Base-by-base conservation (phyloP, 2,329 filamentous ascomycete genomes). In the Cordyceps fumosorosea region DNA sequence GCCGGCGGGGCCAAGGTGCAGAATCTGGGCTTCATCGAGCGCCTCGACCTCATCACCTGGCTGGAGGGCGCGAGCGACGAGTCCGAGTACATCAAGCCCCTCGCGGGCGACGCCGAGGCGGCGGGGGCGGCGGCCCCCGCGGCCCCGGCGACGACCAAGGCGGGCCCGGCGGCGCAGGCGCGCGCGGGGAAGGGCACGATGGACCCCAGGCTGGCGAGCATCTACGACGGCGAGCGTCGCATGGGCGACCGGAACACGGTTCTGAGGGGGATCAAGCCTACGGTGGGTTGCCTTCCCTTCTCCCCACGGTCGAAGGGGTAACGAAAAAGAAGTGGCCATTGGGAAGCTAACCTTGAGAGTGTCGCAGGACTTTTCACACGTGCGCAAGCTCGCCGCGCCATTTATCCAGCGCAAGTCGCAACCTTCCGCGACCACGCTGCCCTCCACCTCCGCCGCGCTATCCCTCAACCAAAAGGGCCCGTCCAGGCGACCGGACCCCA, bases 231-330 rank as follows among this genome's bases (percentile, higher is more conserved):
- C 16, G 95, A 99, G 81, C 84, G 95, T 63, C 89, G 87, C 72
- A 93, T 96, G 84, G 93, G 93, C 12, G 93, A 99, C 75, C 86
- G 93, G 68, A 99, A 99, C 76, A 92, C 86, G 42, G 84, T 92
- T 11, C 78, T 99, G 62, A 82, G 92, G 64, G 95, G 95, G 2
- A 87, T 91, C 70, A 98, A 96, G 75, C 88, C 90, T 54, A 93
- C 90, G 48, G 93, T 96, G 81, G 68, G 87, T 76, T 76, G 44
- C n/a, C n/a, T 22, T 11, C 10, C n/a, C 44, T 5, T 3, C 6
- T 7, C 14, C 16, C 18, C 42, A 2, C 14, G n/a, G n/a, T n/a
- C n/a, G n/a, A n/a, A n/a, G n/a, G n/a, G n/a, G n/a, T n/a, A n/a
- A n/a, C n/a, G n/a, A n/a, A n/a, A n/a, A n/a, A n/a, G n/a, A n/a